Evolutionary conservation across 805 yeast species (phyloP).

Genomic region (Cyberlindnera meyerae): DNA sequence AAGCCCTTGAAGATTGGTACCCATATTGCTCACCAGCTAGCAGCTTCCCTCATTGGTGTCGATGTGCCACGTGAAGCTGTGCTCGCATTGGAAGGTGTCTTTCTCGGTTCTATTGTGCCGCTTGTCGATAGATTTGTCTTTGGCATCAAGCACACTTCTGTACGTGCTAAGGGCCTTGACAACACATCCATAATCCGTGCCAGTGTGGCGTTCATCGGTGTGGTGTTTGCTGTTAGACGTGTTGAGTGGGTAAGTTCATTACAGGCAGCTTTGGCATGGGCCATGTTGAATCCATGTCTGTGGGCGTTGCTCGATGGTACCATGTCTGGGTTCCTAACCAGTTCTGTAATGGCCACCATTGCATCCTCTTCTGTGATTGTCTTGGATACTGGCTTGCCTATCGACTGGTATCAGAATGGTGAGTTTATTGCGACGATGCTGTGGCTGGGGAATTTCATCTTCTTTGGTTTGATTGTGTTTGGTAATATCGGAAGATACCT

Average conservation of each 20-base stretch:
- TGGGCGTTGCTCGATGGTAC: slow-evolving; percentile 67
- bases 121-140: slow-evolving; percentile 12
- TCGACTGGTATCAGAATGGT: slow-evolving; percentile 50
- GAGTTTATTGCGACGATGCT: slow-evolving; percentile 39
- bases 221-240: slow-evolving; percentile 63
- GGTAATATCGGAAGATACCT: slow-evolving; percentile 65
- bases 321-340: slow-evolving; percentile 42
- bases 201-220: slow-evolving; percentile 61
- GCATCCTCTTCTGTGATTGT: slow-evolving; percentile 20
- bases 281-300: slow-evolving; percentile 55
- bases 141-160: slow-evolving; percentile 11
- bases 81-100: slow-evolving; percentile 47
- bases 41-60: slow-evolving; percentile 5
- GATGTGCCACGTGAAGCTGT: slow-evolving; percentile 24
- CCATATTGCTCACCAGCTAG: slow-evolving; percentile 16
- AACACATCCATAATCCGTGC: slow-evolving; percentile 31
- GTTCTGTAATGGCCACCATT: slow-evolving; percentile 26
- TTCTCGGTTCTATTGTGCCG: slow-evolving; percentile 56
- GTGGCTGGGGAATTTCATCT: slow-evolving; percentile 60
- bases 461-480: slow-evolving; percentile 59
- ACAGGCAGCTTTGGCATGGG: slow-evolving; percentile 63
- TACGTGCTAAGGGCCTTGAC: slow-evolving; percentile 5
- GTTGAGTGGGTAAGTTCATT: slow-evolving; percentile 63
- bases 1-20: slow-evolving; percentile 37
- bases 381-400: slow-evolving; percentile 39